phyloP scores from a whole-genome alignment of 129 eudicot species.

The Daucus carota region DH1_v3.0 NC_030386.2:28015501-28016000 shows the following conservation, averaged over 20 bases:
- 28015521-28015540: slow-evolving; percentile 15
- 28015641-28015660: not conserved
- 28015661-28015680: slow-evolving; percentile 9
- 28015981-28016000: not conserved
- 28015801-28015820: not conserved
- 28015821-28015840: not conserved
- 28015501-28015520: slow-evolving; percentile 13
- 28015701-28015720: slow-evolving; percentile 62
- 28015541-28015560: slow-evolving; percentile 5
- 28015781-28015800: not conserved
- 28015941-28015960: slow-evolving; percentile 88
- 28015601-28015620: slow-evolving; percentile 1
- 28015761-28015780: slow-evolving; percentile 6
- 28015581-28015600: slow-evolving; percentile 5
- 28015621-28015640: not conserved
- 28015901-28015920: slow-evolving; percentile 49
- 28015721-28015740: slow-evolving; percentile 92
- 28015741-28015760: slow-evolving; percentile 91
- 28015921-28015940: slow-evolving; percentile 61
- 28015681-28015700: slow-evolving; percentile 52
- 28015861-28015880: slow-evolving; percentile 46
- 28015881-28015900: slow-evolving; percentile 74
- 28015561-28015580: slow-evolving; percentile 1
- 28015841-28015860: slow-evolving; percentile 12
- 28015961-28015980: not conserved